Conservation (phyloP, 2,329 filamentous ascomycete species). For the Plenodomus lindquistii region DNA sequence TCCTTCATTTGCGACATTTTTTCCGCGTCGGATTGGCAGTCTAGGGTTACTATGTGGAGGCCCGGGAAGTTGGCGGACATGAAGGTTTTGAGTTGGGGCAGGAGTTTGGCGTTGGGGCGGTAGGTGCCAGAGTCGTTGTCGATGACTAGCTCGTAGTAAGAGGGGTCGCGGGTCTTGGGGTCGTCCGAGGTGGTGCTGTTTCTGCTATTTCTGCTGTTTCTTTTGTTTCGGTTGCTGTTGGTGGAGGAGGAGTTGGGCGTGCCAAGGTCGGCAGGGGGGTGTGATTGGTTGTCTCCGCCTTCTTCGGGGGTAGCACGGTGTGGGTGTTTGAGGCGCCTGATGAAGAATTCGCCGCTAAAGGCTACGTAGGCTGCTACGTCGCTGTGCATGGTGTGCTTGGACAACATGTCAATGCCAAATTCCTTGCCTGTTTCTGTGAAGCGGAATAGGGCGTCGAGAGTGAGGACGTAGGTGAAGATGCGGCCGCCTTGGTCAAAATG, state of each 20-base stretch:
- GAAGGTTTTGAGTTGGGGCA: constrained; percentile 73
- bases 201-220: no score
- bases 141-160: constrained; percentile 81
- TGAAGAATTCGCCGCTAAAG: constrained; percentile 90
- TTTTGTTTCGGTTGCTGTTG: no score
- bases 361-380: constrained; percentile 90
- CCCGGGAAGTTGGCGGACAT: constrained; percentile 75
- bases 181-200: constrained; percentile 12
- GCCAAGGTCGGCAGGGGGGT: constrained; percentile 57
- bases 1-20: constrained; percentile 75
- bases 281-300: constrained; percentile 46
- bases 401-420: constrained; percentile 89
- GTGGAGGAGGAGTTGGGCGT: constrained; percentile 46
- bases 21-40: constrained; percentile 73
- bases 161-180: constrained; percentile 53
- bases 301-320: constrained; percentile 42
- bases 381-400: constrained; percentile 97
- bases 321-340: constrained; percentile 67
- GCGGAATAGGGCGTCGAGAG: constrained; percentile 80
- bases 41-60: constrained; percentile 71
- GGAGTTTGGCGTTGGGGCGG: constrained; percentile 75
- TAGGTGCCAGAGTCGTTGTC: constrained; percentile 97
- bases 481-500: constrained; percentile 85
- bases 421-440: constrained; percentile 97
- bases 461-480: constrained; percentile 90